A percentile compares a stretch with the other conserved stretches of the same genome.
phyloP scores from a whole-genome alignment of 225 moss, liverwort and hornwort genomes.

The Neckera pumila region DNA sequence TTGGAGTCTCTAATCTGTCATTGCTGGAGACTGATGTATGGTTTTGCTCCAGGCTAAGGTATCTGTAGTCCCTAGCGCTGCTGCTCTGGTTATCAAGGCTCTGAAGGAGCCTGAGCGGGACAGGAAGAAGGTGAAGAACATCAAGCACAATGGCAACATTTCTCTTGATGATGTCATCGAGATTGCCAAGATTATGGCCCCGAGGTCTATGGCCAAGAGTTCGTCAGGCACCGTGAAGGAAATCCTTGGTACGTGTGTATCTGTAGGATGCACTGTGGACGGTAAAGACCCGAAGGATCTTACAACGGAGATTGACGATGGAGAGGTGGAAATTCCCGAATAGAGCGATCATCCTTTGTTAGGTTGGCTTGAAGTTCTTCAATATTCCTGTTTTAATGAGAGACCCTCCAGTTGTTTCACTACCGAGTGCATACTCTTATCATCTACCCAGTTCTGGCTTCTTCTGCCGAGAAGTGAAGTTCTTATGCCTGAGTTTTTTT shows the following conservation, averaged over 20 bases:
- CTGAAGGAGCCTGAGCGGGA: conserved; percentile 72
- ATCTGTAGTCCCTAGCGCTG: conserved; percentile 66
- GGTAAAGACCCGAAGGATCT: conserved; percentile 67
- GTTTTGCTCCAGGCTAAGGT: conserved; percentile 47
- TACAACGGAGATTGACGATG: conserved; percentile 65
- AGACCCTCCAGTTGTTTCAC: background rate
- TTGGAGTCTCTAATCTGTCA: background rate
- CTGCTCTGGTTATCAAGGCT: conserved; percentile 70
- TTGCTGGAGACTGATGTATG: background rate
- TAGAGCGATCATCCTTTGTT: background rate
- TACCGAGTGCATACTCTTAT: background rate
- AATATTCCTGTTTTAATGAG: background rate
- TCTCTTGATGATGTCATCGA: conserved; percentile 61
- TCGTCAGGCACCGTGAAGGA: conserved; percentile 67
- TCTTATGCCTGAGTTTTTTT: background rate
- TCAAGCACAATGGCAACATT: conserved; percentile 71
- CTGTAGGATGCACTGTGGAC: conserved; percentile 66
- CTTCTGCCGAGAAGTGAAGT: background rate
- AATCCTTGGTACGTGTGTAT: conserved; percentile 72
- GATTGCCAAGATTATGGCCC: conserved; percentile 65
- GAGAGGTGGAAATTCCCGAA: conserved; percentile 62
- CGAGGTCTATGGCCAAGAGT: conserved; percentile 68
- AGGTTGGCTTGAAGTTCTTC: background rate
- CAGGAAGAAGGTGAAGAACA: conserved; percentile 75
- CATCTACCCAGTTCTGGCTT: background rate